Conservation (phyloP, 352 stramenopile genomes). For the Phytophthora citricola region DNA sequence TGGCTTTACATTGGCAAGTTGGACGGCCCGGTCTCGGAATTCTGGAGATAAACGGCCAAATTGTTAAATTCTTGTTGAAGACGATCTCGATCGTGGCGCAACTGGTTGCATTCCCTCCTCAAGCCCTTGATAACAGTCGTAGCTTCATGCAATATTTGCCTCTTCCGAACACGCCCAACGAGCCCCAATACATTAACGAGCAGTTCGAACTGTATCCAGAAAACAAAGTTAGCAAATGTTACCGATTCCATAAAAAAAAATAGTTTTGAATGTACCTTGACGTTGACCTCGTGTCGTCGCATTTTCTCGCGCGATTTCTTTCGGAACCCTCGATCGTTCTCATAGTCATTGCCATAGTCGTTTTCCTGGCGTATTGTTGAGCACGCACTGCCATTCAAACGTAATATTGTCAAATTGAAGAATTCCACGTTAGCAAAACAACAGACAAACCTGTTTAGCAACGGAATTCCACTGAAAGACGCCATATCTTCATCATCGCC, state of each 20-base stretch:
- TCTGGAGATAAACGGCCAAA: constrained; percentile 45
- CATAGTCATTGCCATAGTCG: neutral
- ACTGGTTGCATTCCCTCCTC: constrained; percentile 56
- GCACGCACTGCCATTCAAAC: neutral
- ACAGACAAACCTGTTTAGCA: constrained; percentile 34
- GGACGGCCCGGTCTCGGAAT: neutral
- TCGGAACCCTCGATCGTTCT: constrained; percentile 60
- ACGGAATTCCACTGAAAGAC: constrained; percentile 13
- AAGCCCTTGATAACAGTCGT: constrained; percentile 59
- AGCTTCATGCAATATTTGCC: constrained; percentile 62
- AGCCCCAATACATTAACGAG: constrained; percentile 60
- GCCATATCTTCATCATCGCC: constrained; percentile 29
- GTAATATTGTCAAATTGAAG: neutral
- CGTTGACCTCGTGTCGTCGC: constrained; percentile 70
- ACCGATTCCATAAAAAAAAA: too few relatives aligned
- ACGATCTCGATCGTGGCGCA: constrained; percentile 56
- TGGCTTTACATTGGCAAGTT: neutral
- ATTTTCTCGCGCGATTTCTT: constrained; percentile 82
- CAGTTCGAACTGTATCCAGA: constrained; percentile 54
- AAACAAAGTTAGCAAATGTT: neutral
- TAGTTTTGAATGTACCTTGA: constrained; percentile 43
- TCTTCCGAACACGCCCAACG: constrained; percentile 65
- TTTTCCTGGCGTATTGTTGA: too few relatives aligned
- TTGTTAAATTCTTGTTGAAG: constrained; percentile 67
- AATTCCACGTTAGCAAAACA: too few relatives aligned